Conservation (phyloP, 2,329 filamentous ascomycete species). For the Phoma herbarum region DNA sequence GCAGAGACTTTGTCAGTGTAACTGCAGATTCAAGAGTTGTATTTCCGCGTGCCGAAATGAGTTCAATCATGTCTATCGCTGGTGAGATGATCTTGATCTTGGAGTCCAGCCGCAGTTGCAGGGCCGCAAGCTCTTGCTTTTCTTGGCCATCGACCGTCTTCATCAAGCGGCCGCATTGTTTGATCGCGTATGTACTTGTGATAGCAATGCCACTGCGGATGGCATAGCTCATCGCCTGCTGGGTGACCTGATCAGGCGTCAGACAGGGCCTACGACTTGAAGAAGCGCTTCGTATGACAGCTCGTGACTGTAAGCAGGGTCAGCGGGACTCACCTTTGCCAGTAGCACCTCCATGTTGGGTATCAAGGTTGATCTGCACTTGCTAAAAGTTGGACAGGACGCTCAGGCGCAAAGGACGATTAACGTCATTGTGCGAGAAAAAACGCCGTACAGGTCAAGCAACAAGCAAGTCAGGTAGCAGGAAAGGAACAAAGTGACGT, state of each 20-base stretch:
- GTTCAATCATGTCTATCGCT: constrained; percentile 89
- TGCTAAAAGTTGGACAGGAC: neutral
- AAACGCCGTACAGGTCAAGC: neutral
- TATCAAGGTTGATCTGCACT: constrained; percentile 6
- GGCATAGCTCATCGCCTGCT: constrained; percentile 91
- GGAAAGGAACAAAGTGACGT: neutral
- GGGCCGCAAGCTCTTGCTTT: constrained; percentile 72
- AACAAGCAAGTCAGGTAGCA: constrained; percentile 3
- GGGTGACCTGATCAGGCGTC: constrained; percentile 63
- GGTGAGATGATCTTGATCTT: constrained; percentile 94
- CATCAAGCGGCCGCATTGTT: constrained; percentile 79
- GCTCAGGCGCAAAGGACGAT: constrained; percentile 7
- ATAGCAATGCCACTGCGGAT: constrained; percentile 84
- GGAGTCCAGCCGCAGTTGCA: constrained; percentile 79
- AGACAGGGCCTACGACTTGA: constrained; percentile 6
- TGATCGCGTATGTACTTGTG: constrained; percentile 85
- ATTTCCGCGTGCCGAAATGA: constrained; percentile 81
- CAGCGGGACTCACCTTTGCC: constrained; percentile 59
- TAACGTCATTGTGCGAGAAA: constrained; percentile 11
- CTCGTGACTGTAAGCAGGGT: constrained; percentile 17
- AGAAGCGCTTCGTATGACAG: neutral
- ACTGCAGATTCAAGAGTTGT: constrained; percentile 86
- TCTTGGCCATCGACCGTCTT: constrained; percentile 68
- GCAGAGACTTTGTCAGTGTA: constrained; percentile 80
- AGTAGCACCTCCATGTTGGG: constrained; percentile 75